Base-by-base conservation (phyloP, 129 eudicot species). In the Dittrichia graveolens region DNA sequence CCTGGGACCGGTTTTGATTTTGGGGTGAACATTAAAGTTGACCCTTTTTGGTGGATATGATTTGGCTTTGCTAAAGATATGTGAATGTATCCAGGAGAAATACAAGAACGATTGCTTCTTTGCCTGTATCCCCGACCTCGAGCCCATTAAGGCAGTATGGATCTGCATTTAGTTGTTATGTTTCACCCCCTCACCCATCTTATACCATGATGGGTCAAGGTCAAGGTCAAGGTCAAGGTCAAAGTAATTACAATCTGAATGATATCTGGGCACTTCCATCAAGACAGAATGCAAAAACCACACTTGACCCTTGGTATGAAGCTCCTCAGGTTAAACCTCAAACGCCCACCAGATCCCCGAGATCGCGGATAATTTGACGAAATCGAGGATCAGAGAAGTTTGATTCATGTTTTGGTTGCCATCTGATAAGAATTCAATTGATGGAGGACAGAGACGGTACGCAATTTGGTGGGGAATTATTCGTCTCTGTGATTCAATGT, bases 51-150 rank as follows among this genome's bases (percentile, higher is more conserved):
- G 62, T 47, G 39, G 7, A 65, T 37, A 48, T 46, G 1, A 37
- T 66, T 44, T 55, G 34, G 8, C n/a, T 34, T 46, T 57, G 52
- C 56, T 74, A 74, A 75, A 75, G 38, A 68, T 38, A 24, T 56
- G 10, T 68, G 7, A 48, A 2, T 38, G n/a, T 49, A 19, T 11
- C 57, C 88, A 94, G 98, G 88, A 87, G 83, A 49, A 84, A 69
- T 40, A 63, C 89, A 40, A 85, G 97, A 76, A 73, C 85, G 18
- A 90, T 85, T 18, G 79, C 88, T 55, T 94, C 98, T 6, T 80
- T 94, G 81, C 98, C 98, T 14, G 98, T 90, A 45, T 94, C 98
- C 35, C 98, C 98, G 10, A 66, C 81, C 8, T 84, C 98, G 31
- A 93, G 98, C 55, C 98, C 97, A 3, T 71, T 85, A 24, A 74